These are phyloP conservation scores for Solanum stenotomum DNA, from an alignment of 257 asterid species.

Conservation along the genomic window DNA sequence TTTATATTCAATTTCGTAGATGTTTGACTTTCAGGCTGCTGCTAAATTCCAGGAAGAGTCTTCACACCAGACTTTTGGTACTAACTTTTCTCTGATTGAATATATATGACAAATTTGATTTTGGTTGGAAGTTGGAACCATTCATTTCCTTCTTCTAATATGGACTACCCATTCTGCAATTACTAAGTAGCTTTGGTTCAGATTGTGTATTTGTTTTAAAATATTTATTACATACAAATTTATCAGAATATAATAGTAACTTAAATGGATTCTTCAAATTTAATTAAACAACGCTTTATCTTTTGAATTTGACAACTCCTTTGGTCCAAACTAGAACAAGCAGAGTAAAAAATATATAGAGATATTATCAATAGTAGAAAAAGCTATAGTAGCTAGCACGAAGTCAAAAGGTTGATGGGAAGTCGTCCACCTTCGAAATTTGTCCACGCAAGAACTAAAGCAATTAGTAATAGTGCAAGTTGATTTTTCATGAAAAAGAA, in stretches of 20 bases:
- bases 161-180: neutral
- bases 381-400: neutral
- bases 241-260: neutral
- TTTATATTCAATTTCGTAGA: neutral
- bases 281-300: neutral
- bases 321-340: neutral
- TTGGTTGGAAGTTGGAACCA: neutral
- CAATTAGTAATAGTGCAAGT: neutral
- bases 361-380: neutral
- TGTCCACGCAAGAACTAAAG: neutral
- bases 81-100: neutral
- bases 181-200: neutral
- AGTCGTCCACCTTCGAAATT: neutral
- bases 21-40: neutral
- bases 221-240: neutral
- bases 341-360: neutral
- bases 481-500: neutral
- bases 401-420: neutral
- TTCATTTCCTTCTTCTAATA: neutral
- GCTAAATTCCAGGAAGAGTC: neutral
- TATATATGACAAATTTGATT: neutral
- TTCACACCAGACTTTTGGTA: neutral
- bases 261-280: neutral
- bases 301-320: neutral
- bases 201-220: no score